Percentiles rank a stretch among this genome's conserved stretches.
phyloP scores from a whole-genome alignment of 1,284 basidiomycete species.

The Retiboletus fuscus region DNA sequence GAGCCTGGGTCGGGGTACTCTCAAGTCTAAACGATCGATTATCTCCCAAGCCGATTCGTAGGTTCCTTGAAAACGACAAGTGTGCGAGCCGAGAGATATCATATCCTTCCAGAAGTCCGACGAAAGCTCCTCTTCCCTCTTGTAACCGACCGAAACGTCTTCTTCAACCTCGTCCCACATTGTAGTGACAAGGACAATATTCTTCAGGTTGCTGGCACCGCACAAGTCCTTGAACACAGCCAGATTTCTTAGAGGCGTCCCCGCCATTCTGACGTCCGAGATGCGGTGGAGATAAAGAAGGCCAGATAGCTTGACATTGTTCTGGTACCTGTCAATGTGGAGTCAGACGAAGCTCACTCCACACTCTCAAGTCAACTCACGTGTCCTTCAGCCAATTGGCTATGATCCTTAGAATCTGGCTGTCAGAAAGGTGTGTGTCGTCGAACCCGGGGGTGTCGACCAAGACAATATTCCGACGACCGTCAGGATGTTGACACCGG shows the following conservation, averaged over 20 bases:
- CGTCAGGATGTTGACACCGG: not conserved
- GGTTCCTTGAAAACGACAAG: conserved; percentile 25
- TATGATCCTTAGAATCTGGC: not conserved
- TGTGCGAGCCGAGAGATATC: conserved; percentile 28
- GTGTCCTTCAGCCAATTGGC: conserved; percentile 34
- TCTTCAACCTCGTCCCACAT: conserved; percentile 45
- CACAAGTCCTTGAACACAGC: conserved; percentile 44
- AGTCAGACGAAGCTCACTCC: conserved; percentile 1
- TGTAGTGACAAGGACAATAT: conserved; percentile 45
- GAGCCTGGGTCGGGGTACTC: conserved; percentile 11
- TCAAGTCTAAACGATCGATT: conserved; percentile 12
- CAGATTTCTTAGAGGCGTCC: conserved; percentile 43
- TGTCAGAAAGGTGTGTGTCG: not conserved
- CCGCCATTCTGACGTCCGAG: conserved; percentile 58
- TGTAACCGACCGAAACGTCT: conserved; percentile 29
- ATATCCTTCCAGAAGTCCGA: conserved; percentile 32
- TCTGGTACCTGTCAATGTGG: conserved; percentile 27
- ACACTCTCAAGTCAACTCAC: conserved; percentile 20
- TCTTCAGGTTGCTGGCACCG: conserved; percentile 36
- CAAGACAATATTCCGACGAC: not conserved
- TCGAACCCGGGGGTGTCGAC: conserved; percentile 3
- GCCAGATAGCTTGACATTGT: conserved; percentile 38
- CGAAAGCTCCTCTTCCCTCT: conserved; percentile 31
- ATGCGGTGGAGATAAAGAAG: conserved; percentile 46
- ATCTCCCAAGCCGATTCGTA: conserved; percentile 36